phyloP scores from a whole-genome alignment of 2,329 filamentous ascomycete genomes.

The Claviceps digitariae region DNA sequence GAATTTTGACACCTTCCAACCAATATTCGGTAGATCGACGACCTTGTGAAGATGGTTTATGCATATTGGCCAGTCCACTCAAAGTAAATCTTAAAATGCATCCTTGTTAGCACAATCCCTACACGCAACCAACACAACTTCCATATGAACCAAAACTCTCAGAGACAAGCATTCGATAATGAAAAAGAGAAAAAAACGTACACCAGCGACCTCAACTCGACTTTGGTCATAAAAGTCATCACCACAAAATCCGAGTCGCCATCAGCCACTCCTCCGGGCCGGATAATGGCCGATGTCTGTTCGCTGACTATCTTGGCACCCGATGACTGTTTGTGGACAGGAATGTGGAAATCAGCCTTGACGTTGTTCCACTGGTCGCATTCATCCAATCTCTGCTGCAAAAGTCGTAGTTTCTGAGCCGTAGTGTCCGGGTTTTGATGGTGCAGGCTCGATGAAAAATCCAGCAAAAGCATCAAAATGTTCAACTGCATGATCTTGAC shows the following conservation, averaged over 20 bases:
- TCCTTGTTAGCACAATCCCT: conserved; percentile 7
- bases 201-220: conserved; percentile 43
- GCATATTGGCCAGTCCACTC: conserved; percentile 35
- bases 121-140: too few species aligned
- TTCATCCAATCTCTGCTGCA: conserved; percentile 51
- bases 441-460: conserved; percentile 56
- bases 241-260: conserved; percentile 40
- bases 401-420: conserved; percentile 42
- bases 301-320: conserved; percentile 38
- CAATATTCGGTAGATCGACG: conserved; percentile 26
- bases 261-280: conserved; percentile 27
- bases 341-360: conserved; percentile 38
- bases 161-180: not conserved
- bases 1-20: conserved; percentile 28
- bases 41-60: conserved; percentile 21
- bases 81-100: conserved; percentile 33
- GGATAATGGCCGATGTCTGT: conserved; percentile 43
- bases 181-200: conserved; percentile 25
- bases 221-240: conserved; percentile 46
- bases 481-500: conserved; percentile 53
- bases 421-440: conserved; percentile 45
- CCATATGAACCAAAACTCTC: not conserved
- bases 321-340: conserved; percentile 37
- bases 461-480: conserved; percentile 51
- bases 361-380: conserved; percentile 35